Conservation (phyloP, 1,284 basidiomycete genomes). For the Heterobasidion irregulare region DNA sequence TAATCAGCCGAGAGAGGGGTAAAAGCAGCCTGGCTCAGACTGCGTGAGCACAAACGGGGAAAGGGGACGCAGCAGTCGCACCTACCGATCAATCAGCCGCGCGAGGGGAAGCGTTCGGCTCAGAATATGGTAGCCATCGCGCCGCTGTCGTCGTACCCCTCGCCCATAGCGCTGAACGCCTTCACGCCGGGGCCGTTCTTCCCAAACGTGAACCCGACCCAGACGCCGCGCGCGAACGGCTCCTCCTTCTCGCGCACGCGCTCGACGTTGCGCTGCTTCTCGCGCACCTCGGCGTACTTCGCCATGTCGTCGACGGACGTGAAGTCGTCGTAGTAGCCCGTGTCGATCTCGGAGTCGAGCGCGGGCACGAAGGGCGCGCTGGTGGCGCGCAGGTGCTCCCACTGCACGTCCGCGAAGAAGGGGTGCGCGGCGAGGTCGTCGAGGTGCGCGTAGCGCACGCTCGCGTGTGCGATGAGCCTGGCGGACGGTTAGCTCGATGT, state of each 20-base stretch:
- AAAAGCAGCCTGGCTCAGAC: too few species aligned
- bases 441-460: constrained; percentile 71
- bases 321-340: constrained; percentile 99
- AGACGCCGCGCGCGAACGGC: constrained; percentile 68
- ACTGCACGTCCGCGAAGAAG: constrained; percentile 77
- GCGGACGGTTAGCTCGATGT: constrained; percentile 2
- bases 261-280: constrained; percentile 95
- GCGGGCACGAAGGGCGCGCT: constrained; percentile 95
- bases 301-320: constrained; percentile 92
- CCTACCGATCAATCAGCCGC: too few species aligned
- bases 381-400: constrained; percentile 71
- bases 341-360: constrained; percentile 91
- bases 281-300: constrained; percentile 96
- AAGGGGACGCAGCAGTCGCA: too few species aligned
- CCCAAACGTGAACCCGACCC: constrained; percentile 98
- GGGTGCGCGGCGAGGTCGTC: constrained; percentile 71
- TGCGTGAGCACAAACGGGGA: too few species aligned
- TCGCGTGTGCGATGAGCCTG: constrained; percentile 70
- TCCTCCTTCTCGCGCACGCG: constrained; percentile 84
- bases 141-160: constrained; percentile 16
- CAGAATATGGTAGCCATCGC: constrained; percentile 65
- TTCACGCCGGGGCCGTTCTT: constrained; percentile 64
- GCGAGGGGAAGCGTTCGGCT: background rate
- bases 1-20: too few species aligned
- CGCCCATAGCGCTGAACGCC: constrained; percentile 19